Base-by-base conservation (phyloP, 108 stramenopile genomes). In the Nitzschia palea region DNA sequence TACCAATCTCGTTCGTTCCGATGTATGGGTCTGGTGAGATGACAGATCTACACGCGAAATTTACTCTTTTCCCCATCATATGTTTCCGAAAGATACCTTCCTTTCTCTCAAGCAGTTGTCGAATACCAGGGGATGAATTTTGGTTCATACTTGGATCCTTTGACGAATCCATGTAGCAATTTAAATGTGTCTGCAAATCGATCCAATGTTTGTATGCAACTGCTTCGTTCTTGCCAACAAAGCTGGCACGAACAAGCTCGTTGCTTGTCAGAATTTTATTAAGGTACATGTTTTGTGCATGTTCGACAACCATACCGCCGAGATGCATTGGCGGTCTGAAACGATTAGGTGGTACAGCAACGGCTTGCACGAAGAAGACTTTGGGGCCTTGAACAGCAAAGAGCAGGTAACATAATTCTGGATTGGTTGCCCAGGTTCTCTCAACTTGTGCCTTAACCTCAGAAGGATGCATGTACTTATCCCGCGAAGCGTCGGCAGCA, bases 11-110 rank as follows among this genome's bases (percentile, higher is more conserved):
- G 62, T 97, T 94, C 26, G 96, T 96, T 54, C 98, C 97, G 44
- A 98, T 79, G 76, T 97, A 98, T 26, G 97, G 97, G 55, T 98
- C 98, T 10, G 99, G 99, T 30, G 95, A 95, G 65, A 99, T 98
- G 42, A 98, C 98, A 28, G 93, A 95, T 0, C 99, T 92, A 60
- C 98, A 99, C 2, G 95, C 90, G 68, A 80, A 98, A 79, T 99
- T 94, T 58, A 99, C 99, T 36, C 99, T 97, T 72, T 99, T 99
- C 8, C 99, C 99, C 99, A 99, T 99, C 99, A 99, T 99, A 77
- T 99, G 96, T 75, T 94, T 94, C 23, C 93, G 84, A 76, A 99
- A 99, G 29, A 99, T 91, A 17, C 99, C 99, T 71, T 99, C 97
- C 83, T 99, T 99, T 65, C 93, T 85, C 76, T 99, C 99, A 50